Conservation (phyloP, 2,329 filamentous ascomycete genomes). For the Fusarium torulosum region DNA sequence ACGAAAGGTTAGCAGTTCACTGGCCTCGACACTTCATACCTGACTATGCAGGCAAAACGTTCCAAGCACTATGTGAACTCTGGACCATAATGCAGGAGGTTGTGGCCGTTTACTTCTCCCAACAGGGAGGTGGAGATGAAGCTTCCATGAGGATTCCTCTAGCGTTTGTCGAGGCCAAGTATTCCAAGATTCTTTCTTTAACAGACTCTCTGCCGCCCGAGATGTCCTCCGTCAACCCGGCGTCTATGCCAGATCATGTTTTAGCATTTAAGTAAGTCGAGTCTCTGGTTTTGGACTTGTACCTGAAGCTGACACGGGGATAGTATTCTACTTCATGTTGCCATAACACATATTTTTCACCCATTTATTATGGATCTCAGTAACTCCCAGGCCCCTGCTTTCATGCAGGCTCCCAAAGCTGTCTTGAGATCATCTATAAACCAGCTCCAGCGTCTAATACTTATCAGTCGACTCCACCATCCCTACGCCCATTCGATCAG, state of each 20-base stretch:
- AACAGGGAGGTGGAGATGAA: not conserved
- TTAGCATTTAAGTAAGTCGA: slow-evolving; percentile 15
- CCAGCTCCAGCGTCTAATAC: slow-evolving; percentile 19
- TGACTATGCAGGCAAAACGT: slow-evolving; percentile 35
- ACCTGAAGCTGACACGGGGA: rapidly evolving
- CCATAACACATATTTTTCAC: slow-evolving; percentile 14
- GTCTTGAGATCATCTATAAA: slow-evolving; percentile 17
- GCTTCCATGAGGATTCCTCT: slow-evolving; percentile 13
- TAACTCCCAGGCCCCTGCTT: not conserved
- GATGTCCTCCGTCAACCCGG: not conserved
- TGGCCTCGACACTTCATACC: slow-evolving; percentile 30
- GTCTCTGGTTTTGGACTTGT: rapidly evolving
- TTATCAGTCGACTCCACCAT: slow-evolving; percentile 23
- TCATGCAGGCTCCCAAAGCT: not conserved
- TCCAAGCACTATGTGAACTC: slow-evolving; percentile 31
- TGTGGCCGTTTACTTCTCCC: slow-evolving; percentile 29
- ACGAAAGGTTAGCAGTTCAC: slow-evolving; percentile 34
- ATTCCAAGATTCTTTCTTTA: slow-evolving; percentile 23
- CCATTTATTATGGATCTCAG: slow-evolving; percentile 22
- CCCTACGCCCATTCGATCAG: slow-evolving; percentile 12
- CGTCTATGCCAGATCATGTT: slow-evolving; percentile 25
- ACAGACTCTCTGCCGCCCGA: slow-evolving; percentile 19
- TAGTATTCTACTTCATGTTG: slow-evolving; percentile 17
- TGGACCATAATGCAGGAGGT: slow-evolving; percentile 40
- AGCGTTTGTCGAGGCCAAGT: slow-evolving; percentile 26